These are phyloP conservation scores for Haematococcus sp. DNA, from an alignment of 139 green algal genomes.

Conservation along the genomic window DNA sequence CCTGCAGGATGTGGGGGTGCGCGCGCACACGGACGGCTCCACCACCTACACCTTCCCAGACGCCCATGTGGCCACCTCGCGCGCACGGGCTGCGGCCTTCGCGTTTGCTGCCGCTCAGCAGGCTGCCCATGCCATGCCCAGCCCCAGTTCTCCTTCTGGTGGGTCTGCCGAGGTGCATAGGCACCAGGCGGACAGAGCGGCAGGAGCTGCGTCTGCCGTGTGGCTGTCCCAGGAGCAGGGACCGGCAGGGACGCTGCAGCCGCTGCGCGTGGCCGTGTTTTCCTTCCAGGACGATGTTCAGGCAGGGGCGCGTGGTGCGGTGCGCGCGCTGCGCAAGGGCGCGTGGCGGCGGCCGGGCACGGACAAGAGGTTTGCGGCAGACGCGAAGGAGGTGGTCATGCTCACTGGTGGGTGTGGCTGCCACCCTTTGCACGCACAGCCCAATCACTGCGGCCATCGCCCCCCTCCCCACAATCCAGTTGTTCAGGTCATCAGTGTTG, in stretches of 20 bases:
- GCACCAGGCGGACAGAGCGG: no score
- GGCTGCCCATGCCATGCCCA: no score
- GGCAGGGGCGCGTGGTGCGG: constrained; percentile 39
- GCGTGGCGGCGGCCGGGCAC: constrained; percentile 24
- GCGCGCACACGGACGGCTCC: no score
- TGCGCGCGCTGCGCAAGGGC: constrained; percentile 54
- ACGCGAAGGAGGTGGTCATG: constrained; percentile 52
- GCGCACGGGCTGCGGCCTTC: not conserved
- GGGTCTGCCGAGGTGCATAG: no score
- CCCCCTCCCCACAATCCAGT: not conserved
- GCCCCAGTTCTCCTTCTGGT: no score
- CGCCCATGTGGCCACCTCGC: not conserved
- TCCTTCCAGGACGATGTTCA: constrained; percentile 72
- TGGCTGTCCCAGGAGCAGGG: not conserved
- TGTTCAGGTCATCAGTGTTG: constrained; percentile 10
- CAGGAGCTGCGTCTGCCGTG: not conserved
- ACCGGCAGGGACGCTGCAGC: not conserved
- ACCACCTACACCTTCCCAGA: not conserved
- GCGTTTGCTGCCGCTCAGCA: no score
- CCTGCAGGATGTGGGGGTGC: no score
- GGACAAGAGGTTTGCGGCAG: not conserved
- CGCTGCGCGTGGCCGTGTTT: constrained; percentile 45
- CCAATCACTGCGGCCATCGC: no score
- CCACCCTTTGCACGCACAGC: no score
- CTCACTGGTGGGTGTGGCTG: constrained; percentile 49